phyloP scores from a whole-genome alignment of 495 filamentous ascomycete species.

The Tuber aestivum region DNA sequence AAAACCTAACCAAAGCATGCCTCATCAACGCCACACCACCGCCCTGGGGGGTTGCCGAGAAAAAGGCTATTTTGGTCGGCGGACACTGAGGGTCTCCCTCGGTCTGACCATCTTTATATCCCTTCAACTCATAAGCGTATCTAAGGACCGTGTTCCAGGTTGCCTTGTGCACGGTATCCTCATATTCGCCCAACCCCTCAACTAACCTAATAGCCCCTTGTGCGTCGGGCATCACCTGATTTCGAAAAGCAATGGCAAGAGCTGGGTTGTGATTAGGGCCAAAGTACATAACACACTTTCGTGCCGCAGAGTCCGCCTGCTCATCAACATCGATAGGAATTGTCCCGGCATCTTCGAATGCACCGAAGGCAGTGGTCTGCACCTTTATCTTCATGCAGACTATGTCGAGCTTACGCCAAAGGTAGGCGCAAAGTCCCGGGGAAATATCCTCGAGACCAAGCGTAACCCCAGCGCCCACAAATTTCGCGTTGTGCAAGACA shows the following conservation, averaged over 20 bases:
- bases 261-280: slow-evolving; percentile 67
- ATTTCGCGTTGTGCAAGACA: slow-evolving; percentile 59
- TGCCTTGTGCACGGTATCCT: slow-evolving; percentile 53
- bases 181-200: slow-evolving; percentile 58
- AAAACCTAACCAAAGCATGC: slow-evolving; percentile 72
- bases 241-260: slow-evolving; percentile 67
- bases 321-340: slow-evolving; percentile 60
- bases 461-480: slow-evolving; percentile 60
- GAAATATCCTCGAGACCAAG: slow-evolving; percentile 49
- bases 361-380: slow-evolving; percentile 34
- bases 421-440: slow-evolving; percentile 60
- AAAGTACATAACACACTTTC: slow-evolving; percentile 75
- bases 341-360: neutral
- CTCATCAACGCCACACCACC: slow-evolving; percentile 86
- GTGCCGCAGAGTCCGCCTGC: slow-evolving; percentile 77
- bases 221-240: slow-evolving; percentile 70
- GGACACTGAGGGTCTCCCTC: neutral
- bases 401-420: slow-evolving; percentile 76
- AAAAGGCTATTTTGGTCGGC: slow-evolving; percentile 67
- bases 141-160: slow-evolving; percentile 68
- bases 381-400: slow-evolving; percentile 57
- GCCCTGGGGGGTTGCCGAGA: slow-evolving; percentile 79
- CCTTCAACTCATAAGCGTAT: slow-evolving; percentile 62
- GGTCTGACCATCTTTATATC: slow-evolving; percentile 45
- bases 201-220: slow-evolving; percentile 48